A percentile compares a stretch with the other conserved stretches of the same genome.
Evolutionary conservation across 2,329 filamentous ascomycete genomes (phyloP).

Genomic region (Colletotrichum eremochloae): DNA sequence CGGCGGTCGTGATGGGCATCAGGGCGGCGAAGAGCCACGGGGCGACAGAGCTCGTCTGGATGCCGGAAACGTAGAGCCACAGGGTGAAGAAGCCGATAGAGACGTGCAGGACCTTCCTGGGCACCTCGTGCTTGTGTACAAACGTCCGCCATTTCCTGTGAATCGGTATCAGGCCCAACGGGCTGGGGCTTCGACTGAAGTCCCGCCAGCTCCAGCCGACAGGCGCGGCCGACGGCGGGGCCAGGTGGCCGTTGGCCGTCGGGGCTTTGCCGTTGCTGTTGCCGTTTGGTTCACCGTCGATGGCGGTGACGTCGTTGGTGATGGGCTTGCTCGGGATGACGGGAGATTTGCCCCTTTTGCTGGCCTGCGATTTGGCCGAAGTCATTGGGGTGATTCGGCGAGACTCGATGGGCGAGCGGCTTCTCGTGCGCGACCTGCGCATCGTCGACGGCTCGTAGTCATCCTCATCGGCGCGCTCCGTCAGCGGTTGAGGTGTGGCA

Average conservation of each 20-base stretch:
- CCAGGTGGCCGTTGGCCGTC: constrained; percentile 76
- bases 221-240: constrained; percentile 70
- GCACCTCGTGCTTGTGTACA: constrained; percentile 97
- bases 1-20: constrained; percentile 85
- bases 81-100: constrained; percentile 96
- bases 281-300: constrained; percentile 46
- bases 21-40: constrained; percentile 86
- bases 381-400: constrained; percentile 68
- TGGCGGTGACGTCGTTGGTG: constrained; percentile 42
- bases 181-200: constrained; percentile 91
- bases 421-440: constrained; percentile 77
- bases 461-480: constrained; percentile 64
- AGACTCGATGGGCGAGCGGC: constrained; percentile 74
- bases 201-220: constrained; percentile 84
- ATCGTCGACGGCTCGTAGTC: constrained; percentile 58
- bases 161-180: constrained; percentile 93
- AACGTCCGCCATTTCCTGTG: constrained; percentile 92
- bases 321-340: constrained; percentile 42
- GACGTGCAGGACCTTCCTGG: constrained; percentile 91
- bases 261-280: constrained; percentile 46
- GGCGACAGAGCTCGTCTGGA: constrained; percentile 82
- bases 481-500: constrained; percentile 69
- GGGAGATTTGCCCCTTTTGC: constrained; percentile 49
- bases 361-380: constrained; percentile 57
- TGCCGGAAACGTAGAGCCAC: constrained; percentile 84